Conservation (phyloP, 371 early-diverging fungal genomes). For the Mucor lusitanicus region DNA sequence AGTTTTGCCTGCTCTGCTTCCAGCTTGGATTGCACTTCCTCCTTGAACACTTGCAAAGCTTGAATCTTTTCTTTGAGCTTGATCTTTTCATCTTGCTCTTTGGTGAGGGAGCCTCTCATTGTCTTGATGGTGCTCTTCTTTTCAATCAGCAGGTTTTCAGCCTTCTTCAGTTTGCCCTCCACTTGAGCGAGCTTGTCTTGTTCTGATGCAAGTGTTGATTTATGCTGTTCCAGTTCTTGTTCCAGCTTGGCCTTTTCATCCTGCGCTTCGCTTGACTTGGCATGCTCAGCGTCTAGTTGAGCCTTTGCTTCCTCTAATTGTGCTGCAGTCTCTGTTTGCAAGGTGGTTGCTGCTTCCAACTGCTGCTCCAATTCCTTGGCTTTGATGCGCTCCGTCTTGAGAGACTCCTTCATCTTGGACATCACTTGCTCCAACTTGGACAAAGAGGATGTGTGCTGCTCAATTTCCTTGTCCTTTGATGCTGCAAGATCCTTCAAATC, state of each 20-base stretch:
- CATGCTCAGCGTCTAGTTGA: neutral
- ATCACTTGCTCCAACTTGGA: neutral
- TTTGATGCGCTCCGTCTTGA: neutral
- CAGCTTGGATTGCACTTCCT: neutral
- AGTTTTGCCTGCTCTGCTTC: constrained; percentile 3
- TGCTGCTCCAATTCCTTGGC: neutral
- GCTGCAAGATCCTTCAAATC: neutral
- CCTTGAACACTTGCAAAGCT: neutral
- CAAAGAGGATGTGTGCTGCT: neutral
- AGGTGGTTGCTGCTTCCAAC: neutral
- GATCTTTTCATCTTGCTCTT: neutral
- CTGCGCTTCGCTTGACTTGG: neutral
- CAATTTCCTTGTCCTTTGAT: constrained; percentile 1
- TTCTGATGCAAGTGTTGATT: neutral
- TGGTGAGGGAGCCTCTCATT: neutral
- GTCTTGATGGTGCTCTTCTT: neutral
- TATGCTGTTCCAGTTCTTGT: neutral
- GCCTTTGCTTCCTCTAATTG: neutral
- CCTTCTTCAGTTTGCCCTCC: neutral
- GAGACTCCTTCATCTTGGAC: neutral
- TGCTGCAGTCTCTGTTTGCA: neutral
- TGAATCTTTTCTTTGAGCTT: constrained; percentile 5
- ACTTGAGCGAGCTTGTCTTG: neutral
- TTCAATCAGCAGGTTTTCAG: neutral
- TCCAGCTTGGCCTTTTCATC: neutral